A percentile compares a stretch with the other conserved stretches of the same genome.
Conservation (phyloP, 1,284 basidiomycete species). For the Farysia itapuensis region DNA sequence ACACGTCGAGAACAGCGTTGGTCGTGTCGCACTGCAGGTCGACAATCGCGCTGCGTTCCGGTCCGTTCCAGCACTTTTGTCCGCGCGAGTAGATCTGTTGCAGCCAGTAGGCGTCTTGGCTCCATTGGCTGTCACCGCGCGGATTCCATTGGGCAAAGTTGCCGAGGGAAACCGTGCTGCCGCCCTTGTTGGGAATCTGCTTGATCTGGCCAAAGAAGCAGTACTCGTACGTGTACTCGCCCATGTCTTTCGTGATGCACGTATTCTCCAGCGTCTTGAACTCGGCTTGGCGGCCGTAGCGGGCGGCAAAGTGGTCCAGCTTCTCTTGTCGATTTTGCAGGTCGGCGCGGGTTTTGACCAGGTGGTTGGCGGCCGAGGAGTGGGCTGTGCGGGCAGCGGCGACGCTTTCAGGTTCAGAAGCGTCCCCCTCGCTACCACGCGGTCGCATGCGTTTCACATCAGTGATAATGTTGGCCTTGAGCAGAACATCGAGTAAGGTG, state of each 20-base stretch:
- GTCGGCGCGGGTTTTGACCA: conserved; percentile 63
- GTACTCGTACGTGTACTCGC: conserved; percentile 97
- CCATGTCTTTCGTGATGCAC: conserved; percentile 77
- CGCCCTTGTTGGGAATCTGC: conserved; percentile 85
- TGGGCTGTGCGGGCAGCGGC: conserved; percentile 65
- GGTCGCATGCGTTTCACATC: conserved; percentile 36
- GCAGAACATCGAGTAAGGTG: conserved; percentile 69
- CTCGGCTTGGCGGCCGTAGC: conserved; percentile 81
- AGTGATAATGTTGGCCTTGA: conserved; percentile 69
- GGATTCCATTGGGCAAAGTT: conserved; percentile 63
- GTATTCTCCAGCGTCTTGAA: conserved; percentile 90
- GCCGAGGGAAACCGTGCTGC: conserved; percentile 77
- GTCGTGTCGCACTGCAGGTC: conserved; percentile 80
- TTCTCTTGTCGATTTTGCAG: conserved; percentile 63
- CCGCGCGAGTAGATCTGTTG: conserved; percentile 81
- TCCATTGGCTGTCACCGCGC: conserved; percentile 71
- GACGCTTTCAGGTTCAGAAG: conserved; percentile 48
- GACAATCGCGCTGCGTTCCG: conserved; percentile 78
- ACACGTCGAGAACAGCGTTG: conserved; percentile 78
- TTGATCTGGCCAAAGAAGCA: conserved; percentile 86
- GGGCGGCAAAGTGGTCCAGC: conserved; percentile 66
- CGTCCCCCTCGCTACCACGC: conserved; percentile 2
- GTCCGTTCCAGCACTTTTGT: conserved; percentile 91
- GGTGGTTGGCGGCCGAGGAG: conserved; percentile 52
- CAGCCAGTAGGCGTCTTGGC: conserved; percentile 73